These are phyloP conservation scores for Capronia coronata DNA, from an alignment of 2,329 filamentous ascomycete species.

Conservation along the genomic window DNA sequence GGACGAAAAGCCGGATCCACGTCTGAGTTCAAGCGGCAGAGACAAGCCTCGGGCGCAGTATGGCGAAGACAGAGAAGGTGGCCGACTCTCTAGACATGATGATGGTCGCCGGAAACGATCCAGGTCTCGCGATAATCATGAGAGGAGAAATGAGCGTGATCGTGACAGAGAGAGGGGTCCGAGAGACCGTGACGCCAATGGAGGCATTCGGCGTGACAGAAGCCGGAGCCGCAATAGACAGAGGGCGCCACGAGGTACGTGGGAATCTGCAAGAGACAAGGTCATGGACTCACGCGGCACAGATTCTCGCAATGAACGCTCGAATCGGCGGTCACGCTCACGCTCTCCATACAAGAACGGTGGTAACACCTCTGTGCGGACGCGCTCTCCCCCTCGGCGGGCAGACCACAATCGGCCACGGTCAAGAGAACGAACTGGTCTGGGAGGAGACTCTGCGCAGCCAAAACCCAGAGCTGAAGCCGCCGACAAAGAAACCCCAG, in stretches of 20 bases:
- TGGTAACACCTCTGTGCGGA: slow-evolving; percentile 33
- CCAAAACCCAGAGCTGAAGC: slow-evolving; percentile 29
- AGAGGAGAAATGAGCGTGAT: slow-evolving; percentile 40
- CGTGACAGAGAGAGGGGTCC: slow-evolving; percentile 32
- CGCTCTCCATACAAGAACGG: slow-evolving; percentile 35
- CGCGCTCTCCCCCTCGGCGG: slow-evolving; percentile 34
- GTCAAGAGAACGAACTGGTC: slow-evolving; percentile 30
- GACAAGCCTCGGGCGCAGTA: slow-evolving; percentile 26
- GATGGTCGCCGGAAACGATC: slow-evolving; percentile 24
- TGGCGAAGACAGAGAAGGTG: slow-evolving; percentile 21
- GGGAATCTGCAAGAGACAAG: neutral
- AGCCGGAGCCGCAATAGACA: slow-evolving; percentile 31
- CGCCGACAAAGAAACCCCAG: slow-evolving; percentile 23
- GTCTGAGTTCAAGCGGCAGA: slow-evolving; percentile 36
- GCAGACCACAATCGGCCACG: slow-evolving; percentile 19
- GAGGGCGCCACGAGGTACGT: slow-evolving; percentile 37
- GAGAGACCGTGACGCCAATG: slow-evolving; percentile 35
- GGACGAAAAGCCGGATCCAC: slow-evolving; percentile 31
- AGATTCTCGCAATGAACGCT: slow-evolving; percentile 29
- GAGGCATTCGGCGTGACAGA: slow-evolving; percentile 36
- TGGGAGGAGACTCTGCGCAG: slow-evolving; percentile 31
- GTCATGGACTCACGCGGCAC: slow-evolving; percentile 8
- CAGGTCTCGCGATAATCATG: slow-evolving; percentile 25
- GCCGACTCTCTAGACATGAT: slow-evolving; percentile 11
- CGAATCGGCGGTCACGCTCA: slow-evolving; percentile 28